Percentiles rank a stretch among this genome's conserved stretches.
These are phyloP conservation scores for Phytophthora hybrid DNA, from an alignment of 352 stramenopile species.

Conservation along the genomic window DNA sequence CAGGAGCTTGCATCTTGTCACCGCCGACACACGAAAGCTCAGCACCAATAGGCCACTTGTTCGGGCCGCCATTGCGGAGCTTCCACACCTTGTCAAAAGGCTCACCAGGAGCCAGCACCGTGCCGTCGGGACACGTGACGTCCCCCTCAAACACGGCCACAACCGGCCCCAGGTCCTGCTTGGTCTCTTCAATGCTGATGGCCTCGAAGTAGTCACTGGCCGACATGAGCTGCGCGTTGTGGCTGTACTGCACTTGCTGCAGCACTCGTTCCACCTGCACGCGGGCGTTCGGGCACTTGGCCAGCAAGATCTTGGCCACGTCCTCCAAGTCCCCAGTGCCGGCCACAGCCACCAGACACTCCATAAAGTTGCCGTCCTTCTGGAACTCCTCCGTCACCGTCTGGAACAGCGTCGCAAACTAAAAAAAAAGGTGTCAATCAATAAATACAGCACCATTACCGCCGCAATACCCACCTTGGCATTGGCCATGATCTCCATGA, in stretches of 20 bases:
- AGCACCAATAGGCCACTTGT: slow-evolving; percentile 80
- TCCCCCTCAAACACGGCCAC: slow-evolving; percentile 90
- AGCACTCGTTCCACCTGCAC: slow-evolving; percentile 81
- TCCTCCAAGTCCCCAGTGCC: slow-evolving; percentile 66
- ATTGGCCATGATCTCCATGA: slow-evolving; percentile 80
- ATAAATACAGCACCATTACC: no score
- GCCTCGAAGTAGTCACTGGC: slow-evolving; percentile 78
- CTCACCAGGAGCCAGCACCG: slow-evolving; percentile 68
- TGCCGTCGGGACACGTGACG: slow-evolving; percentile 87
- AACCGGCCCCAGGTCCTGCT: slow-evolving; percentile 70
- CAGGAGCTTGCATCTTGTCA: slow-evolving; percentile 78
- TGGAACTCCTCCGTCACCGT: slow-evolving; percentile 72
- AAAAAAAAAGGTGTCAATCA: not conserved
- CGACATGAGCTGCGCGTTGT: slow-evolving; percentile 76
- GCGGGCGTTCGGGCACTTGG: slow-evolving; percentile 76
- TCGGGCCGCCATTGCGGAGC: slow-evolving; percentile 80
- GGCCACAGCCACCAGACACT: slow-evolving; percentile 61
- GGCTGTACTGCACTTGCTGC: slow-evolving; percentile 73
- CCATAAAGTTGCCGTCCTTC: slow-evolving; percentile 59
- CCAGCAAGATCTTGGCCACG: slow-evolving; percentile 76
- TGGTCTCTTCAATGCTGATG: slow-evolving; percentile 75
- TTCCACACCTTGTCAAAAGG: slow-evolving; percentile 90
- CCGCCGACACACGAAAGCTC: slow-evolving; percentile 75
- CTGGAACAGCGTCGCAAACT: slow-evolving; percentile 73
- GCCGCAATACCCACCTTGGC: slow-evolving; percentile 52